Base-by-base conservation (phyloP, 257 asterid species). In the Fraxinus americana region DNA sequence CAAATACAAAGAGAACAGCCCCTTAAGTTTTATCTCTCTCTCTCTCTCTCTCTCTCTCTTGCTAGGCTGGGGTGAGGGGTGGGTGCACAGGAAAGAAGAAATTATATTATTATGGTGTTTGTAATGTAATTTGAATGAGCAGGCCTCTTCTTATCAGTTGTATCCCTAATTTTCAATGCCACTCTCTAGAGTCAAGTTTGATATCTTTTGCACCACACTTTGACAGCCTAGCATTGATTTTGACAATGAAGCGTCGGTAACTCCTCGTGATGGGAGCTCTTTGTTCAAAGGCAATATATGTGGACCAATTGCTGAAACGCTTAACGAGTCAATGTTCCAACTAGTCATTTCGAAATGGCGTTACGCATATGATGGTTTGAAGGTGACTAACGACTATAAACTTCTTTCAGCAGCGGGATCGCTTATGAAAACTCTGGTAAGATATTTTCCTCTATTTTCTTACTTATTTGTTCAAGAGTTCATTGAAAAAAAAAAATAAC, bases 371-470 rank as follows among this genome's bases (percentile, higher is more conserved):
- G 98, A 96, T 82, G 80, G 86, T 71, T 71, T 96, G 83, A 96
- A 96, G 90, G 96, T 90, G 86, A 90, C 94, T 78, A 89, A 87
- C 57, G 94, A 96, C 86, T 87, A 89, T 68, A 91, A 89, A 83
- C 85, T 90, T 87, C 92, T 96, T 80, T 92, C 98, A 77, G 96
- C 95, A 38, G 93, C 98, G 59, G 98, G 98, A 82, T 94, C 97
- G 71, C 92, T 96, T 61, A 78, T 91, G 78, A 96, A 90, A 92
- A 82, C 81, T 80, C 91, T 96, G 99, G 99, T 93, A 78, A 96
- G 75, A 78, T 83, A 50, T 79, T 57, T 80, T 80, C 79, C 38
- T 34, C 57, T 45, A 71, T 81, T 74, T 41, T 30, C 59, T 70
- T 69, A 77, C 66, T 73, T 63, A 8, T 63, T 61, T 25, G 36